These are phyloP conservation scores for Fraxinus baroniana DNA, from an alignment of 305 asterid genomes.

Conservation along the genomic window DNA sequence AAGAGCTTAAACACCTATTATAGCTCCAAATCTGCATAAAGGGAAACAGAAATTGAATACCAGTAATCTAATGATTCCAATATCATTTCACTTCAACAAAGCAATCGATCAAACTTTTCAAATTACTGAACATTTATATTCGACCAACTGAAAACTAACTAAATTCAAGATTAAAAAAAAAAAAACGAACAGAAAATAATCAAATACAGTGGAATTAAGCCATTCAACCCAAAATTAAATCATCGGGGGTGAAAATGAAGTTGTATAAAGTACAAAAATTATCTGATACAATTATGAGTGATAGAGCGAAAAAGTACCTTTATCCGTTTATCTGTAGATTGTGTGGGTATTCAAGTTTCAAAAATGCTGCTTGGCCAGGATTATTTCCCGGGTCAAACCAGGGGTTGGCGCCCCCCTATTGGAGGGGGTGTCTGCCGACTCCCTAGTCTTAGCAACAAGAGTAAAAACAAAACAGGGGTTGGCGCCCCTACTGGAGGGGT, in stretches of 20 bases:
- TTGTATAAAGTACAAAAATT: neutral
- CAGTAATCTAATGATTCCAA: neutral
- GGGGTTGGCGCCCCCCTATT: too few species aligned
- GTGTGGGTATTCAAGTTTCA: neutral
- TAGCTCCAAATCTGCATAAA: conserved; percentile 29
- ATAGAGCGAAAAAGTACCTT: neutral
- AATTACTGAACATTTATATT: neutral
- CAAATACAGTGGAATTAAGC: neutral
- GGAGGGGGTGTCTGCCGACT: too few species aligned
- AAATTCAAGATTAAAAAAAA: neutral
- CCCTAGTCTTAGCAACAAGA: too few species aligned
- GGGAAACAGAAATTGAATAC: neutral
- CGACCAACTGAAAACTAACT: neutral
- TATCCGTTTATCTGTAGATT: neutral
- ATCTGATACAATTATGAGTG: neutral
- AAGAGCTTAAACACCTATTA: conserved; percentile 15
- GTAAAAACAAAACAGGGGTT: too few species aligned
- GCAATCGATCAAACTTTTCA: too few species aligned
- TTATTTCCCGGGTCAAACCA: too few species aligned
- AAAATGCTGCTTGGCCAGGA: too few species aligned
- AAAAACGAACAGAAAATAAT: neutral
- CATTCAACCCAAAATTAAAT: neutral
- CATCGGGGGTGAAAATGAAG: neutral
- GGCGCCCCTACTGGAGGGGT: too few species aligned
- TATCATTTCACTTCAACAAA: neutral